These are phyloP conservation scores for Sclerotinia sclerotiorum DNA, from an alignment of 2,329 filamentous ascomycete genomes.

Conservation along the genomic window DNA sequence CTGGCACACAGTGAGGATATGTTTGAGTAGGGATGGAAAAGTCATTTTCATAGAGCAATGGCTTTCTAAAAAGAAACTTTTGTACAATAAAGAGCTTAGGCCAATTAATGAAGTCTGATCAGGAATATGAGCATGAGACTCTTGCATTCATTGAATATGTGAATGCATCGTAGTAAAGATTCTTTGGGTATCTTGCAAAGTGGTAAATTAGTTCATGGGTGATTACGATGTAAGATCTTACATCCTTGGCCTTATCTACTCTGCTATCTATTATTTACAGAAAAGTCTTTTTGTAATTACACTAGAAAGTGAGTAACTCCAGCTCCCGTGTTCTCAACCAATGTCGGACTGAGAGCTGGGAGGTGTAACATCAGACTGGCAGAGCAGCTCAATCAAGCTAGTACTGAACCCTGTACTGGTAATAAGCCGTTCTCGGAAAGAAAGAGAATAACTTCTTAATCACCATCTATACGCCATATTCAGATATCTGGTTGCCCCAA, in stretches of 20 bases:
- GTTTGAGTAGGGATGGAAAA: conserved; percentile 21
- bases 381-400: background rate
- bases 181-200: background rate
- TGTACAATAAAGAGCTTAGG: conserved; percentile 24
- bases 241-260: background rate
- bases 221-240: background rate
- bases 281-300: background rate
- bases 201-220: background rate
- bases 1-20: conserved; percentile 5
- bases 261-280: background rate
- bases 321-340: background rate
- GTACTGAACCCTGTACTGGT: background rate
- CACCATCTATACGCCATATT: background rate
- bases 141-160: background rate
- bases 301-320: background rate
- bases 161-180: background rate
- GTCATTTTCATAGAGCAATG: conserved; percentile 16
- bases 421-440: background rate
- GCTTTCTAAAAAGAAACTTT: conserved; percentile 5
- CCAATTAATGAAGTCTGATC: conserved; percentile 25
- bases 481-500: background rate
- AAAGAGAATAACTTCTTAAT: too few species aligned
- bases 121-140: background rate
- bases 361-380: background rate
- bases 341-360: too few species aligned